Base-by-base conservation (phyloP, 202 grass and related monocot genomes). In the Tripidium arundinaceum region DNA sequence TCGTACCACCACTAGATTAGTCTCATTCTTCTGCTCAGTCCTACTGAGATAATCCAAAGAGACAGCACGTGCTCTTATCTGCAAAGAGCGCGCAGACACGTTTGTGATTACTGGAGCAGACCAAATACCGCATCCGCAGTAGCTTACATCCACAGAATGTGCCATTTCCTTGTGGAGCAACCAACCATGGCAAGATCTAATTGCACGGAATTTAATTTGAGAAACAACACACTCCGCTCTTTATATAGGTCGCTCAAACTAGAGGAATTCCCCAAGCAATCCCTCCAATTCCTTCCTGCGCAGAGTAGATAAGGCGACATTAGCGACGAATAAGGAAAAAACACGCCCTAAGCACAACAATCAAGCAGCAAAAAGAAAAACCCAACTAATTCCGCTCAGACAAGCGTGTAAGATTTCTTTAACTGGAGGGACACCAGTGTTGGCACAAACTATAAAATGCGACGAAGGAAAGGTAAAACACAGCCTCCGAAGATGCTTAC, bases 1-100 rank as follows among this genome's bases (percentile, higher is more conserved):
- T n/a, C n/a, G n/a, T 68, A 62, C 47, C 22, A 78, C 82, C 38
- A 81, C 65, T 14, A 66, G 24, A 76, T 75, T 79, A 14, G 29
- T 25, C 5, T 40, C 79, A 79, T 79, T 81, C 41, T 69, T 88
- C 83, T 83, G 75, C 75, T 88, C 82, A 11, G 55, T 68, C 21
- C 38, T 79, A 63, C 49, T 59, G 1, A 74, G 78, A 28, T 57
- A 81, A 81, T 92, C 86, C 43, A 89, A 47, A 69, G 65, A 70
- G 54, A 78, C 70, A 0, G 72, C 61, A 2, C 42, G 47, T 2
- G 70, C 58, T 81, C 76, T 84, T 36, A 78, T 70, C 26, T 41
- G 66, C 27, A 52, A 46, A 55, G 38, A 81, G 21, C 10, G 24
- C 40, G 59, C 40, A 21, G 59, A 36, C 0, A 14, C 2, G 22